Evolutionary conservation across 768 basidiomycete species (phyloP).

Genomic region (Pulveroboletus sp.): DNA sequence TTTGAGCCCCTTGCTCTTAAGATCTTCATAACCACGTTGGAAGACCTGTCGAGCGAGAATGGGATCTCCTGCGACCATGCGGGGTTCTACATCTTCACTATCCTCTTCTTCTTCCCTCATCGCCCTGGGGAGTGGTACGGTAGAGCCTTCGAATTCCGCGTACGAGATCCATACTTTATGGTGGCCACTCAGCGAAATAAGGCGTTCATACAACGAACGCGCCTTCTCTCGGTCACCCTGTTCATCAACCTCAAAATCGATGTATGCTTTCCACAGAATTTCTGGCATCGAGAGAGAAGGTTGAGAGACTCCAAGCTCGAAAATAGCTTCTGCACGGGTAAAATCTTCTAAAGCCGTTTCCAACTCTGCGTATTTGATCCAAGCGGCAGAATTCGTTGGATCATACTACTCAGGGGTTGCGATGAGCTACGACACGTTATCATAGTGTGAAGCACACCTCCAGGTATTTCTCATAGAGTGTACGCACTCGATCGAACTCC

Average conservation of each 20-base stretch:
- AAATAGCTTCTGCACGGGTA: conserved; percentile 86
- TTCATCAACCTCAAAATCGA: conserved; percentile 94
- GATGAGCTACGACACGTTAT: not conserved
- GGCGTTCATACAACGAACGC: conserved; percentile 82
- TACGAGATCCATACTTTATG: conserved; percentile 98
- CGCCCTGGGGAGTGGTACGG: conserved; percentile 60
- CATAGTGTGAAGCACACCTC: conserved; percentile 48
- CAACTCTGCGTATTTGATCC: conserved; percentile 95
- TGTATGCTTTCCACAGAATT: conserved; percentile 89
- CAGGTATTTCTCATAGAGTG: conserved; percentile 89
- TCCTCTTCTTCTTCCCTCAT: conserved; percentile 68
- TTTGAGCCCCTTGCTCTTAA: conserved; percentile 78
- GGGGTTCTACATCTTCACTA: conserved; percentile 45
- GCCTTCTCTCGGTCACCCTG: conserved; percentile 79
- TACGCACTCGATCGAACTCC: conserved; percentile 92
- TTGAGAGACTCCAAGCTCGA: conserved; percentile 86
- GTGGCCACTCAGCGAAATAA: conserved; percentile 81
- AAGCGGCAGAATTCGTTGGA: conserved; percentile 84
- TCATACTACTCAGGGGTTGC: conserved; percentile 53
- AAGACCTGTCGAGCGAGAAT: conserved; percentile 72
- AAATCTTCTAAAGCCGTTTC: conserved; percentile 86
- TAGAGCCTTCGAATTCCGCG: conserved; percentile 85
- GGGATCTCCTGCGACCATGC: conserved; percentile 69
- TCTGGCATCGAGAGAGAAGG: conserved; percentile 91
- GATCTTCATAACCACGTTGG: conserved; percentile 80